phyloP scores from a whole-genome alignment of 352 stramenopile genomes.

The Aphanomyces stellatus region DNA sequence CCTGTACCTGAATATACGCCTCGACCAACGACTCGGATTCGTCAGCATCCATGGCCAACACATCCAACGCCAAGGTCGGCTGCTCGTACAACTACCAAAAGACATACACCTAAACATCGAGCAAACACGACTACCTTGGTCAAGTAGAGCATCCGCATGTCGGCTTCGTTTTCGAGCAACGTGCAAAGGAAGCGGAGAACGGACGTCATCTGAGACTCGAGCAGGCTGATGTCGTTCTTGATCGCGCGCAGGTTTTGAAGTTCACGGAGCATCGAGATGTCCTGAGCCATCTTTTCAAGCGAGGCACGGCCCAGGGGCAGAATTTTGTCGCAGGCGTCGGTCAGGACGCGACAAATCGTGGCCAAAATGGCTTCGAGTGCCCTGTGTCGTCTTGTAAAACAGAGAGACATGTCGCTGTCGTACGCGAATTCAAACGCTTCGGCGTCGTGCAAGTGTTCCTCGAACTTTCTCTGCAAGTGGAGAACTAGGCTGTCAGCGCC shows the following conservation, averaged over 20 bases:
- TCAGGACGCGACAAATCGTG: conserved; percentile 15
- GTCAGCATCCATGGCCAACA: conserved; percentile 30
- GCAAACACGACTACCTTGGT: conserved; percentile 29
- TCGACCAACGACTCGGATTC: conserved; percentile 32
- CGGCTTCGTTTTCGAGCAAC: conserved; percentile 22
- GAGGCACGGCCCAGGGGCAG: conserved; percentile 20
- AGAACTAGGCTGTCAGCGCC: conserved; percentile 35
- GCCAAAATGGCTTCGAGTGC: conserved; percentile 15
- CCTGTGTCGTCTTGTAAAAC: no score
- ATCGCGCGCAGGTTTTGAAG: conserved; percentile 30
- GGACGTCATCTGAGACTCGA: conserved; percentile 28
- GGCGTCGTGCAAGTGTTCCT: conserved; percentile 25
- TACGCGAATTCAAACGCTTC: conserved; percentile 32
- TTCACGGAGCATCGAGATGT: conserved; percentile 27
- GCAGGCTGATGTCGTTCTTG: conserved; percentile 31
- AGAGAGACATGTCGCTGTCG: no score
- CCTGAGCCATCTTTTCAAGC: conserved; percentile 25
- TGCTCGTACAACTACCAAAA: conserved; percentile 18
- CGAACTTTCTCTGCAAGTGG: conserved; percentile 36
- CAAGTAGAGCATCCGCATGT: conserved; percentile 29
- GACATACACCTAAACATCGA: no score
- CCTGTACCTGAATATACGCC: conserved; percentile 30
- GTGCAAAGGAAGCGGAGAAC: conserved; percentile 29
- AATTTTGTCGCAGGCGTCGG: conserved; percentile 25
- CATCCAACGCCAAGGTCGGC: conserved; percentile 25